Evolutionary conservation across 495 filamentous ascomycete genomes (phyloP), one percentile per base, ranked within the genome.

Genomic region (Aspergillus biplanus): DNA sequence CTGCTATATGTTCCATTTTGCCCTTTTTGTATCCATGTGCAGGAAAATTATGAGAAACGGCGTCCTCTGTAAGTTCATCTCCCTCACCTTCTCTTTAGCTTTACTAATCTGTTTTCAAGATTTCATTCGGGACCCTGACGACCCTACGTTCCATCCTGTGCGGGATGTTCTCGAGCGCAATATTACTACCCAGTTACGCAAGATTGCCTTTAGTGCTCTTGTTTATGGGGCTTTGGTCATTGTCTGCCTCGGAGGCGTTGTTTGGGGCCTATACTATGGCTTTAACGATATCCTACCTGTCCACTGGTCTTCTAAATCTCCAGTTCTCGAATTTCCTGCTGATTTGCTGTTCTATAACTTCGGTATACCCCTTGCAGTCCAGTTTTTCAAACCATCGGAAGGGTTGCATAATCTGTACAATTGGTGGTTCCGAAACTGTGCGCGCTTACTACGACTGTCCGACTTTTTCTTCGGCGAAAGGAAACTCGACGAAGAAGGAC

Each of bases 1-100:
- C 6, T 97, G 93, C 65, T 99, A 99, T 75, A 99, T 99, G 95
- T 99, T 99, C 75, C 95, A 99, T 72, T 99, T 99, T 72, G 95
- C 95, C 21, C 82, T 98, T 13, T 99, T 99, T 72, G 95, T 99
- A 49, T 93, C 93, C 47, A 98, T 99, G 95, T 99, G 95, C 75
- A 88, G 95, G 54, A 97, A 97, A 79, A 97, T 98, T 56, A 89
- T 99, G 89, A 86, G 95, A 63, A 89, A 82, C 54, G 95, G 95
- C 46, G 95, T 98, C 50, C 83, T 99, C 58, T 97, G 89, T 91
- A 80, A 83, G 89, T 81, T 59, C 16, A 9, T 32, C 59, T 12
- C 31, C 52, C 56, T 9, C 13, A 21, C 13, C 32, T 53, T 37
- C 39, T 31, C 31, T 68, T 16, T 8, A 18, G 53, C 47, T 4